Percentiles rank a stretch among this genome's conserved stretches.
These are phyloP conservation scores for Lipomyces lipofer DNA, from an alignment of 805 yeast genomes.

Conservation along the genomic window DNA sequence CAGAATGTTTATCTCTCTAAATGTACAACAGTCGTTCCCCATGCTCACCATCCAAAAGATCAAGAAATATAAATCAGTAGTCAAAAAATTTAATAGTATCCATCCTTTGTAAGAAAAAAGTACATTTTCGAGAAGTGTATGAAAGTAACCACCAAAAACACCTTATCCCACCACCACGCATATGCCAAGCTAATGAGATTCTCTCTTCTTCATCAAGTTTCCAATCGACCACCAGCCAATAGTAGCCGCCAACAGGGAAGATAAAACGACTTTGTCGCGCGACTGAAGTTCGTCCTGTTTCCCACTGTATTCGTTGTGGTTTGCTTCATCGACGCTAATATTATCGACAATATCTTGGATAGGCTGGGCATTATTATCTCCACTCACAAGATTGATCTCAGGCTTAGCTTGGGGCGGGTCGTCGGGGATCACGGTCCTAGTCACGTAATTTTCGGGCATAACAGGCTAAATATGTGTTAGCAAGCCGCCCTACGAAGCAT, in stretches of 20 bases:
- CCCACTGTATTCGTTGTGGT: constrained; percentile 13
- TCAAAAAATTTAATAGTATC: no score
- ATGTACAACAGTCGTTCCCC: no score
- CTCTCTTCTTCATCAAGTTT: constrained; percentile 14
- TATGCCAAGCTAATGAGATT: not conserved
- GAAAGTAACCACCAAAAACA: not conserved
- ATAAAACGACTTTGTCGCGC: constrained; percentile 40
- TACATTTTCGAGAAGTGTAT: no score
- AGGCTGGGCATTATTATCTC: constrained; percentile 35
- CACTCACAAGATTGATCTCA: constrained; percentile 29
- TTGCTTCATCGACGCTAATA: constrained; percentile 23
- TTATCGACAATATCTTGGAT: constrained; percentile 32
- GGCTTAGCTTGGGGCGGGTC: constrained; percentile 33
- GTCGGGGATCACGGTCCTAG: constrained; percentile 24
- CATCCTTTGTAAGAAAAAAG: no score
- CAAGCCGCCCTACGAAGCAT: no score
- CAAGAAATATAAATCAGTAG: no score
- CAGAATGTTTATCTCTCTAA: no score
- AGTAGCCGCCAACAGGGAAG: constrained; percentile 38
- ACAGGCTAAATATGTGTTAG: constrained; percentile 19
- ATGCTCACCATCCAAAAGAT: no score
- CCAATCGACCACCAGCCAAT: constrained; percentile 43
- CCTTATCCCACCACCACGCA: not conserved
- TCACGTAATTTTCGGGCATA: constrained; percentile 19
- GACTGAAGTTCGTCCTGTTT: constrained; percentile 29